Percentiles rank a stretch among this genome's conserved stretches.
phyloP scores from a whole-genome alignment of 306 rosid species.

The Citrullus mucosospermus region DNA sequence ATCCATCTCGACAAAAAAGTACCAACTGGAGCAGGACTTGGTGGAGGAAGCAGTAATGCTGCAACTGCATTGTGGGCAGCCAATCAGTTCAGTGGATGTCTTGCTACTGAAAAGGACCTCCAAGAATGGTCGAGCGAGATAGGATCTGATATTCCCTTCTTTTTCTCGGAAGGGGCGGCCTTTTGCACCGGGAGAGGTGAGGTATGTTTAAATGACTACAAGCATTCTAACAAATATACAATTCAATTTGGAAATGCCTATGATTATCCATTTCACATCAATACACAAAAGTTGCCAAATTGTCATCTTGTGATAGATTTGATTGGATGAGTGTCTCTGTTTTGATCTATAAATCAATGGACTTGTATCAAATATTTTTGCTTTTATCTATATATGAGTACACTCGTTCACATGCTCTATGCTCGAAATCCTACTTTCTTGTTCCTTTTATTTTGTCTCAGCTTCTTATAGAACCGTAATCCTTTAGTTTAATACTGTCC shows the following conservation, averaged over 20 bases:
- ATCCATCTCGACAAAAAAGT: slow-evolving; percentile 90
- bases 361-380: neutral
- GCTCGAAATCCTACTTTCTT: neutral
- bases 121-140: slow-evolving; percentile 98
- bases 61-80: slow-evolving; percentile 99
- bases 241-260: neutral
- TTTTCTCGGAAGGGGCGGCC: slow-evolving; percentile 93
- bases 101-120: slow-evolving; percentile 77
- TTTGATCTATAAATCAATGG: neutral
- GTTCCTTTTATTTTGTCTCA: neutral
- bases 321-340: neutral
- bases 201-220: slow-evolving; percentile 33
- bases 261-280: neutral
- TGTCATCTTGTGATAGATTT: neutral
- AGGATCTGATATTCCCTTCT: slow-evolving; percentile 96
- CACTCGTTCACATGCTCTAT: neutral
- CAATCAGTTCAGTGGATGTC: slow-evolving; percentile 68
- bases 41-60: slow-evolving; percentile 98
- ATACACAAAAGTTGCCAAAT: neutral
- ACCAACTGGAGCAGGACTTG: slow-evolving; percentile 98
- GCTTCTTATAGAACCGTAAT: neutral
- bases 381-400: neutral
- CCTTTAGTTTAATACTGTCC: neutral
- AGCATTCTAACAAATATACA: neutral
- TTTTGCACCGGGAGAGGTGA: slow-evolving; percentile 96